Evolutionary conservation across 2,329 filamentous ascomycete species (phyloP).

Genomic region (Kalaharituber pfeilii): DNA sequence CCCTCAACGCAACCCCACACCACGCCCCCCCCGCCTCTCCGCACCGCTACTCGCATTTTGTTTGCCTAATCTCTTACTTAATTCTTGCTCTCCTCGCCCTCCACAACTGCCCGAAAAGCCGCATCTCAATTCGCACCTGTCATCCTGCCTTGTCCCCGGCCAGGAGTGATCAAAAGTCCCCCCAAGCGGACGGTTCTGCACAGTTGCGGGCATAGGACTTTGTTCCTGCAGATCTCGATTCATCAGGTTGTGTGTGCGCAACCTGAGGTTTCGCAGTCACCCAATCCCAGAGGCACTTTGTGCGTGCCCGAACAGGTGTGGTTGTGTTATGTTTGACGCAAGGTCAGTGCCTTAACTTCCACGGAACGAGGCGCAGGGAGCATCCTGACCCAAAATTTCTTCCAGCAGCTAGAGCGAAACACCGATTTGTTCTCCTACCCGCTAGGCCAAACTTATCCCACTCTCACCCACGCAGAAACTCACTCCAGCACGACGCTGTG

Average conservation of each 20-base stretch:
- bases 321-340: background rate
- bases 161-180: background rate
- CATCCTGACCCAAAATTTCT: conserved; percentile 1
- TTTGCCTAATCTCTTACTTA: background rate
- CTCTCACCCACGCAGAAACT: background rate
- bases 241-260: background rate
- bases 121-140: too few species aligned
- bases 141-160: too few species aligned
- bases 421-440: background rate
- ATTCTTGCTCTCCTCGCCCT: background rate
- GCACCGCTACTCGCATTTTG: background rate
- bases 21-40: background rate
- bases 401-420: background rate
- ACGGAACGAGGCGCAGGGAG: background rate
- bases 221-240: background rate
- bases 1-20: too few species aligned
- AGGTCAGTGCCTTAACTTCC: background rate
- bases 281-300: background rate
- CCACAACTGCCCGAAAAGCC: too few species aligned
- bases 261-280: background rate
- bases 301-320: too few species aligned
- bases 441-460: background rate
- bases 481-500: background rate
- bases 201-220: background rate
- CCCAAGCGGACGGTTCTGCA: background rate